Evolutionary conservation across 2,329 filamentous ascomycete species (phyloP), one percentile per base, ranked within the genome.

Genomic region (Chaetomiaceae sp.): DNA sequence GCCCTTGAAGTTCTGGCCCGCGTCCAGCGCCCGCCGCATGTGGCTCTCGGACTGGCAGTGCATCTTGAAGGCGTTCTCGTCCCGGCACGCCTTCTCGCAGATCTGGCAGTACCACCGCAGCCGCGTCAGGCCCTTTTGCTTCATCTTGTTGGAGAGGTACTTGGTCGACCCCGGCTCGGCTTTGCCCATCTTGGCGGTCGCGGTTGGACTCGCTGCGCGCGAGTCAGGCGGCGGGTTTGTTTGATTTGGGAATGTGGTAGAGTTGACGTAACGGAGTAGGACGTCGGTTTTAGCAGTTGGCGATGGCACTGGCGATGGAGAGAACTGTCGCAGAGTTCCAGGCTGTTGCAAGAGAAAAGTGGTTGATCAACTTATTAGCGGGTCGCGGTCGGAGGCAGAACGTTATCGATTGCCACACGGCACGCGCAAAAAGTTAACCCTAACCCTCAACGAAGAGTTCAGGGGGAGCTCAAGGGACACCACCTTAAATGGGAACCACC

Each of bases 161-260:
- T 96, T 97, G n/a, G 86, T 89, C 50, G 85, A 88, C 57, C 93
- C 93, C 48, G 89, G 84, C 74, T 97, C 93, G 63, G 93, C 93
- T 74, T 88, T 89, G 47, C 86, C 85, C 92, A 97, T 97, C 46
- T 66, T 85, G 73, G 63, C 61, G 61, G 20, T 7, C n/a, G 25
- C 10, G 25, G 25, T 21, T 12, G 17, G 50, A 53, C 46, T 53
- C 51, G 55, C 57, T 60, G 44, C 54, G 55, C 55, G 58, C 30
- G 53, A 55, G 57, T 54, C 58, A 39, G 30, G 12, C 10, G 25
- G 21, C 38, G 23, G 40, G 14, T 38, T 27, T 33, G 39, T 37
- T 45, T 17, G 37, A 25, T 27, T 35, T 16, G 30, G 35, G 31
- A 14, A 4, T 5, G 25, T 31, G 30, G 25, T 50, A 27, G 35